Conservation (phyloP, 768 basidiomycete genomes). For the Boletus vermiculosoides region DNA sequence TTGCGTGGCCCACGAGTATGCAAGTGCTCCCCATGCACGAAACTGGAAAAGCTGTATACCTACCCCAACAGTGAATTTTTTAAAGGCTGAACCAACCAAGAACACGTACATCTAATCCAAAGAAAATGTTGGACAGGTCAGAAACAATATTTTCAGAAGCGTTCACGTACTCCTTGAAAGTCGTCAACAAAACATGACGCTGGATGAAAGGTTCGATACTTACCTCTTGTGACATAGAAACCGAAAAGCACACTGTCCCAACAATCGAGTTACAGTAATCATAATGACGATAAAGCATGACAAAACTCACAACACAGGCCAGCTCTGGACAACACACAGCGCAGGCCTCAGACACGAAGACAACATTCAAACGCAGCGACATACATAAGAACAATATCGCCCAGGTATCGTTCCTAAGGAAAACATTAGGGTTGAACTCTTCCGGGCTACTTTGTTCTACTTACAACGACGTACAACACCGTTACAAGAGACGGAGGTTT, state of each 20-base stretch:
- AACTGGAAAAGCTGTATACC: slow-evolving; percentile 30
- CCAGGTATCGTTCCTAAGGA: slow-evolving; percentile 31
- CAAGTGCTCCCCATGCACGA: slow-evolving; percentile 34
- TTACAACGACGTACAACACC: slow-evolving; percentile 27
- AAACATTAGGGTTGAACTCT: not conserved
- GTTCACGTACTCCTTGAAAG: slow-evolving; percentile 24
- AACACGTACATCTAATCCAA: slow-evolving; percentile 22
- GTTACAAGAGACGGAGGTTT: slow-evolving; percentile 27
- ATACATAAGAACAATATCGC: slow-evolving; percentile 31
- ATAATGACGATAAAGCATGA: not conserved
- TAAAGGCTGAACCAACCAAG: not conserved
- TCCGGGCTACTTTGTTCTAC: not conserved
- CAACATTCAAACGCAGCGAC: not conserved
- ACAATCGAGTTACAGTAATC: not conserved
- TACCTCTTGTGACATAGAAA: slow-evolving; percentile 18
- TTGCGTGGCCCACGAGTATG: slow-evolving; percentile 33
- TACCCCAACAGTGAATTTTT: slow-evolving; percentile 4
- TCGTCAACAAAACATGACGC: slow-evolving; percentile 1
- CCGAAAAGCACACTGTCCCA: slow-evolving; percentile 22
- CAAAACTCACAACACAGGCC: slow-evolving; percentile 21
- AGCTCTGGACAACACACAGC: slow-evolving; percentile 7
- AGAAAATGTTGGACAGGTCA: not conserved
- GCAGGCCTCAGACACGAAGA: slow-evolving; percentile 4
- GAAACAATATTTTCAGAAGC: not conserved
- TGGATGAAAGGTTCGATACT: not conserved